Evolutionary conservation across 768 basidiomycete genomes (phyloP).

Genomic region (Cystobasidium ongulense): DNA sequence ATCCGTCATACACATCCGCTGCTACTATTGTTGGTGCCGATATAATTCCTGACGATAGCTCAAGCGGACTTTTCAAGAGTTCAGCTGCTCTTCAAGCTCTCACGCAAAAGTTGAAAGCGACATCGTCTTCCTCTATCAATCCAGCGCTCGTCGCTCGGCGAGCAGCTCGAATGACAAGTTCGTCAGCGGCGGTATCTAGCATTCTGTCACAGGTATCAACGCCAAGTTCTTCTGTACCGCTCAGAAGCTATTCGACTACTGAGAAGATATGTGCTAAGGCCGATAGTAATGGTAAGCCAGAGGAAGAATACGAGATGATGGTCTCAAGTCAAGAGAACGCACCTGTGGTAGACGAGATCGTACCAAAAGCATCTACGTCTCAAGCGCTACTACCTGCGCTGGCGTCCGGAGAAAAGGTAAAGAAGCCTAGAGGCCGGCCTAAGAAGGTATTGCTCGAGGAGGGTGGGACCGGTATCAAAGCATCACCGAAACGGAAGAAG

Average conservation of each 20-base stretch:
- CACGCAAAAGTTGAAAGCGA: neutral
- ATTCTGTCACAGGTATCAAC: neutral
- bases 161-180: neutral
- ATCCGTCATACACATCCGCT: neutral
- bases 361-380: neutral
- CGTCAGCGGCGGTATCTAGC: neutral
- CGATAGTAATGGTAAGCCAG: neutral
- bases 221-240: neutral
- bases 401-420: neutral
- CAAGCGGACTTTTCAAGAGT: conserved; percentile 29
- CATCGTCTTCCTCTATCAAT: conserved; percentile 1
- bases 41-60: conserved; percentile 15
- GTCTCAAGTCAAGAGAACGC: neutral
- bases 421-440: neutral
- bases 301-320: neutral
- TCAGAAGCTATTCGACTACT: neutral
- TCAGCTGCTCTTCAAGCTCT: conserved; percentile 13
- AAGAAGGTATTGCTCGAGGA: neutral
- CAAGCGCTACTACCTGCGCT: neutral
- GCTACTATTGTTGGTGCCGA: neutral
- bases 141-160: neutral
- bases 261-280: neutral
- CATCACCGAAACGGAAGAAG: conserved; percentile 18
- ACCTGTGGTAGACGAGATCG: neutral
- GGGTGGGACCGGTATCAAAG: neutral